phyloP scores from a whole-genome alignment of 768 basidiomycete genomes.

The Amanita subjunquillea region DNA sequence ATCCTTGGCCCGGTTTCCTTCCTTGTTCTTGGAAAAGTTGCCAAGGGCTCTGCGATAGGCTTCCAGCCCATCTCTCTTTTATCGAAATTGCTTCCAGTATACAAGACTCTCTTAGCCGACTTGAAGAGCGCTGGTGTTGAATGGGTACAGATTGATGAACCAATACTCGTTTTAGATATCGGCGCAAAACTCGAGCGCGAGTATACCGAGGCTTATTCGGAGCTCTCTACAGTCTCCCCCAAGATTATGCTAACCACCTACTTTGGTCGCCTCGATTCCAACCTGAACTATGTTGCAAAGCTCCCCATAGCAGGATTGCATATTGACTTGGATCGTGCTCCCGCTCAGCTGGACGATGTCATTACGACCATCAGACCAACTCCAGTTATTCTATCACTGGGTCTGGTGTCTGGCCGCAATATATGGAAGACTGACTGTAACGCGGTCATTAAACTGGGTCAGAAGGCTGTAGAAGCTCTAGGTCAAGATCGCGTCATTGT shows the following conservation, averaged over 20 bases:
- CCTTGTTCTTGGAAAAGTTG: slow-evolving; percentile 86
- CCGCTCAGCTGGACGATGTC: slow-evolving; percentile 77
- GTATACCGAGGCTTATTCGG: slow-evolving; percentile 71
- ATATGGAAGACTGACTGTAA: slow-evolving; percentile 98
- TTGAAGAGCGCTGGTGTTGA: slow-evolving; percentile 90
- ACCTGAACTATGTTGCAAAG: slow-evolving; percentile 80
- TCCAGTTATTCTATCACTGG: slow-evolving; percentile 76
- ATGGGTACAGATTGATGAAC: slow-evolving; percentile 96
- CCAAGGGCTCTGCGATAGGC: slow-evolving; percentile 69
- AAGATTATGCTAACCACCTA: slow-evolving; percentile 94
- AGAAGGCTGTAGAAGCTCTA: slow-evolving; percentile 77
- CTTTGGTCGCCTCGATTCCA: slow-evolving; percentile 92
- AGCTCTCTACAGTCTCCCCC: slow-evolving; percentile 74
- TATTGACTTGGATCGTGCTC: slow-evolving; percentile 93
- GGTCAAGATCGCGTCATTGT: slow-evolving; percentile 85
- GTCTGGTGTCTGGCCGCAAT: slow-evolving; percentile 96
- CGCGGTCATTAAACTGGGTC: slow-evolving; percentile 69
- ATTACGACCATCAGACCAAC: slow-evolving; percentile 79
- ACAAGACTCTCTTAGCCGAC: slow-evolving; percentile 81
- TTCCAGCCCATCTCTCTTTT: slow-evolving; percentile 92
- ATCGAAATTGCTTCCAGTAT: slow-evolving; percentile 81
- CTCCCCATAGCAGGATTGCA: slow-evolving; percentile 92
- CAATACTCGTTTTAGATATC: slow-evolving; percentile 86
- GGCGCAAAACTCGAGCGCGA: slow-evolving; percentile 70
- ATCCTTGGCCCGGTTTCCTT: slow-evolving; percentile 93